Evolutionary conservation across 2,329 filamentous ascomycete species (phyloP), one percentile per base, ranked within the genome.

Genomic region (Aureobasidium musti): DNA sequence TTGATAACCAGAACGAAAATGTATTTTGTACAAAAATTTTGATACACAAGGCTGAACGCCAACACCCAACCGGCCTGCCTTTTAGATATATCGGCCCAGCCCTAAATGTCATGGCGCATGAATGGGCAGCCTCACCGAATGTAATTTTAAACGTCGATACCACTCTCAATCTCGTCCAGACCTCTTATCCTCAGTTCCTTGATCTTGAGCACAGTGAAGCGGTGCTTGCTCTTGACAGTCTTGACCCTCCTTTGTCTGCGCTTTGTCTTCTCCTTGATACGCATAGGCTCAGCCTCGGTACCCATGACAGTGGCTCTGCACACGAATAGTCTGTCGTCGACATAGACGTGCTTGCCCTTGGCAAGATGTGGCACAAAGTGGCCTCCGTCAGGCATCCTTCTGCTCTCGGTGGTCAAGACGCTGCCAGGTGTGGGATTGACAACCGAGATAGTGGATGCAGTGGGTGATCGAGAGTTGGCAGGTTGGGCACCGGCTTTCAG

Each of bases 251-350:
- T 79, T 72, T 86, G 82, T 75, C 89, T 84, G 74, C 91, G 82
- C 77, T 89, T 89, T 74, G 82, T 85, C 80, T 85, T 85, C 77
- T 84, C 81, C 74, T 79, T 81, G 43, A 83, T 74, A 65, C 81
- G 73, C 80, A 84, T 77, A 50, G 83, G 83, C 87, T 90, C 82
- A 67, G 87, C 86, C 80, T 98, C 95, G 7, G 90, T 86, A 6
- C 92, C 94, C 69, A 95, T 84, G 30, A 99, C 92, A 39, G 89
- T 87, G 19, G 93, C 91, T 67, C 92, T 86, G 78, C 92, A 97
- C 76, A 91, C 89, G 73, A 92, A 98, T 67, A 97, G 78, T 64
- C 87, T 80, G 78, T 94, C 89, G 76, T 97, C 92, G 69, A 98
- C 80, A 75, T 90, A 94, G 8, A 68, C 67, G 56, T 70, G 70